Evolutionary conservation across 2,329 filamentous ascomycete genomes (phyloP).

Genomic region (Zymoseptoria tritici): DNA sequence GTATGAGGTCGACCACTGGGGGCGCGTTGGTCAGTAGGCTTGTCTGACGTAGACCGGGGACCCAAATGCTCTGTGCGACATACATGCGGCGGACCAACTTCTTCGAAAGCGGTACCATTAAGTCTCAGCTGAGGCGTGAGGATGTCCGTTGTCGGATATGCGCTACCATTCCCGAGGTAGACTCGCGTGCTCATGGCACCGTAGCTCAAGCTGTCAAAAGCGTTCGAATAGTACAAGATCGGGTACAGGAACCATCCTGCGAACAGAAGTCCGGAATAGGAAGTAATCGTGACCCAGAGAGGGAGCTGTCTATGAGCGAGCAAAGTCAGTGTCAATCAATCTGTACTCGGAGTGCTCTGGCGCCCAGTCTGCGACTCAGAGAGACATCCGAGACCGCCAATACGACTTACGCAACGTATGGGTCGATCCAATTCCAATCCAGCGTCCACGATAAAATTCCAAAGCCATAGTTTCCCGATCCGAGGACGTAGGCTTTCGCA

Average conservation of each 20-base stretch:
- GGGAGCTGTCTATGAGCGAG: slow-evolving; percentile 6
- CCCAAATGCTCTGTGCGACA: slow-evolving; percentile 1
- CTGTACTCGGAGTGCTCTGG: too few species aligned
- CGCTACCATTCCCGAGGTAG: slow-evolving; percentile 74
- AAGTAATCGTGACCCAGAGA: slow-evolving; percentile 39
- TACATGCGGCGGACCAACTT: slow-evolving; percentile 22
- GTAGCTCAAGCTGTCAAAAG: slow-evolving; percentile 72
- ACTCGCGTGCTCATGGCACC: slow-evolving; percentile 49
- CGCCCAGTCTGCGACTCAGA: background rate
- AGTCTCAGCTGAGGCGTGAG: slow-evolving; percentile 57
- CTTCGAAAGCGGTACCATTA: slow-evolving; percentile 14
- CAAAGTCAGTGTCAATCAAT: too few species aligned
- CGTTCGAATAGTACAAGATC: slow-evolving; percentile 71
- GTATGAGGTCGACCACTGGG: background rate
- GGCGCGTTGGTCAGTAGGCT: background rate
- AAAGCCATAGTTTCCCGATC: slow-evolving; percentile 27
- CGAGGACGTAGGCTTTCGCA: slow-evolving; percentile 27
- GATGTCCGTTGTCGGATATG: slow-evolving; percentile 74
- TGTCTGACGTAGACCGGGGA: too few species aligned
- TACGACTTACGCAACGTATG: background rate
- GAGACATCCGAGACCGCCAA: too few species aligned
- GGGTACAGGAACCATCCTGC: slow-evolving; percentile 43
- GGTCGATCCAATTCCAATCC: slow-evolving; percentile 23
- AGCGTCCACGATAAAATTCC: slow-evolving; percentile 27
- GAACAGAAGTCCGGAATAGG: slow-evolving; percentile 49